A percentile compares a stretch with the other conserved stretches of the same genome.
phyloP scores from a whole-genome alignment of 1,139 yeast genomes.

The Saccharomyces hybrid region DNA sequence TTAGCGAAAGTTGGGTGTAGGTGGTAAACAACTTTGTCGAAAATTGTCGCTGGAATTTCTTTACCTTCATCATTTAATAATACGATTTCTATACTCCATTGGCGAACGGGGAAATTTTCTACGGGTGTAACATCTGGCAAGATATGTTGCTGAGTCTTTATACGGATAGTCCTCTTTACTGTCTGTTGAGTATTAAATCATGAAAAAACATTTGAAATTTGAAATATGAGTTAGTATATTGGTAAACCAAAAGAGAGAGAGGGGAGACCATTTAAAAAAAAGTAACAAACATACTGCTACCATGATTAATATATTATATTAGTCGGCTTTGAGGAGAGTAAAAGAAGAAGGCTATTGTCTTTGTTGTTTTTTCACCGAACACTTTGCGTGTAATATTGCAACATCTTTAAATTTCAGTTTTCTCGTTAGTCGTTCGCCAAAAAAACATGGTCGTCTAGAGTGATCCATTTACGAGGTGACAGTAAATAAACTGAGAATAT shows the following conservation, averaged over 20 bases:
- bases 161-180: conserved; percentile 81
- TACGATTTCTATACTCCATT: conserved; percentile 76
- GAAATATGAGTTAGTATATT: conserved; percentile 2
- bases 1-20: conserved; percentile 92
- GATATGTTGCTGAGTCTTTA: conserved; percentile 80
- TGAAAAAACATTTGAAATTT: background rate
- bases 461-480: background rate
- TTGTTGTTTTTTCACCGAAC: background rate
- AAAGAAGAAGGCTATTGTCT: background rate
- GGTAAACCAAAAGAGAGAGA: background rate
- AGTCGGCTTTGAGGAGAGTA: background rate
- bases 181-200: conserved; percentile 23
- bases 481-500: background rate
- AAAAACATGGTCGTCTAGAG: background rate
- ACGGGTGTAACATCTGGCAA: conserved; percentile 80
- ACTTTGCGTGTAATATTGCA: background rate
- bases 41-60: conserved; percentile 77
- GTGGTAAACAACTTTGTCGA: conserved; percentile 87
- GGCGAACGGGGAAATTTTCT: conserved; percentile 90
- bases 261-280: background rate
- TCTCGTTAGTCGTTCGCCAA: background rate
- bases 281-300: conserved; percentile 8
- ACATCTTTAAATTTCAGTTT: background rate
- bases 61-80: conserved; percentile 74
- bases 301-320: conserved; percentile 3